Percentiles rank a stretch among this genome's conserved stretches.
phyloP scores from a whole-genome alignment of 208 protist genomes.

The Kentomonas sorsogonicus region DNA sequence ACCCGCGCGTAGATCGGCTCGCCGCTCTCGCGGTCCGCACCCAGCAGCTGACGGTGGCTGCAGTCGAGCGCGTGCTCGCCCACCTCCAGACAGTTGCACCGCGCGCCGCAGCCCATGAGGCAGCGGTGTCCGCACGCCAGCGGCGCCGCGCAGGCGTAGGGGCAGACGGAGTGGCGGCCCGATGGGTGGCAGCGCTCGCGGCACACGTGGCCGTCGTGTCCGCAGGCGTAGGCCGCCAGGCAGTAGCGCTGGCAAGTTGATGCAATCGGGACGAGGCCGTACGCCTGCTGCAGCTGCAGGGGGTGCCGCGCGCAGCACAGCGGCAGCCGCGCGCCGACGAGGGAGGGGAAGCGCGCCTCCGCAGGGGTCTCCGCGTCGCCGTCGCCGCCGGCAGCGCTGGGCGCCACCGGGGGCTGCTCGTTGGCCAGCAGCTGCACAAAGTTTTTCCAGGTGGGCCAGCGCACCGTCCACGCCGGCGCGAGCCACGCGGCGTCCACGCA shows the following conservation, averaged over 20 bases:
- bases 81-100: slow-evolving; percentile 81
- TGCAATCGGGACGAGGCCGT: slow-evolving; percentile 39
- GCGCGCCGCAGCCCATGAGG: slow-evolving; percentile 41
- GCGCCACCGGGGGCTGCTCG: slow-evolving; percentile 42
- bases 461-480: slow-evolving; percentile 31
- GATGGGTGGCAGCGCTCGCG: slow-evolving; percentile 50
- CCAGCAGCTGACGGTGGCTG: slow-evolving; percentile 62
- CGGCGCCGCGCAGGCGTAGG: slow-evolving; percentile 43
- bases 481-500: slow-evolving; percentile 72
- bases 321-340: slow-evolving; percentile 58
- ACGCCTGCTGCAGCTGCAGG: slow-evolving; percentile 61
- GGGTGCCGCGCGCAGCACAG: slow-evolving; percentile 75
- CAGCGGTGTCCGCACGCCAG: slow-evolving; percentile 79
- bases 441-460: slow-evolving; percentile 63
- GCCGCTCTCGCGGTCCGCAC: slow-evolving; percentile 51
- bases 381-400: background rate
- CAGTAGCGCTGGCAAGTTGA: slow-evolving; percentile 56
- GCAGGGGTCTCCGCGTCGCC: slow-evolving; percentile 6
- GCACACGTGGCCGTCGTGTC: slow-evolving; percentile 54
- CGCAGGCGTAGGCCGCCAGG: slow-evolving; percentile 50
- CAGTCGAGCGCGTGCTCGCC: slow-evolving; percentile 53
- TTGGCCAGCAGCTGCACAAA: slow-evolving; percentile 64
- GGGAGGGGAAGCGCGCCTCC: slow-evolving; percentile 31
- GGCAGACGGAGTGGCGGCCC: slow-evolving; percentile 38
- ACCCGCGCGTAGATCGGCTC: slow-evolving; percentile 72